These are phyloP conservation scores for Suhomyces yuchorum DNA, from an alignment of 1,139 yeast species.

Conservation along the genomic window DNA sequence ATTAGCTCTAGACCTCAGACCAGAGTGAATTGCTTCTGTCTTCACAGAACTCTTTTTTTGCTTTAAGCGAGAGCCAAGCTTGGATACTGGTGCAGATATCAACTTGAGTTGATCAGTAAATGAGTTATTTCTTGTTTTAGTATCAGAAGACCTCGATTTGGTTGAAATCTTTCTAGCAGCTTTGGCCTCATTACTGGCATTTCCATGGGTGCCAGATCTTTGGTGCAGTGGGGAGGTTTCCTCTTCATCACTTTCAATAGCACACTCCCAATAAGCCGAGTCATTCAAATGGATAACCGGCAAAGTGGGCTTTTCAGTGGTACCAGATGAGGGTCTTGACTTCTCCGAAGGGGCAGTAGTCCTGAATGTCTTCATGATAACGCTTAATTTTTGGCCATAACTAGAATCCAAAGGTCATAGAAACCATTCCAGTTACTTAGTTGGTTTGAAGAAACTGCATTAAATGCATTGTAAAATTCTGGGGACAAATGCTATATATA, in stretches of 20 bases:
- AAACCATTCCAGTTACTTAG: not conserved
- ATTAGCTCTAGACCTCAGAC: not conserved
- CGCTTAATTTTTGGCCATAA: not conserved
- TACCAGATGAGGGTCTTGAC: not conserved
- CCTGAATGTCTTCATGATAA: not conserved
- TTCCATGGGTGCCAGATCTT: no score
- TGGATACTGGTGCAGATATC: slow-evolving; percentile 11
- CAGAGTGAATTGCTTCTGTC: slow-evolving; percentile 45
- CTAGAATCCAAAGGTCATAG: not conserved
- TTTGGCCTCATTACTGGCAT: no score
- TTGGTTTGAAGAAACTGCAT: no score
- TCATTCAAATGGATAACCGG: not conserved
- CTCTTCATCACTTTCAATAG: slow-evolving; percentile 16
- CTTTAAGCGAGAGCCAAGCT: not conserved
- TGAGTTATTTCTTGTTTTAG: slow-evolving; percentile 31
- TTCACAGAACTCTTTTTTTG: slow-evolving; percentile 4
- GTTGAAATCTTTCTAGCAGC: no score
- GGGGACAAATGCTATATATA: no score
- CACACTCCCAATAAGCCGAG: slow-evolving; percentile 7
- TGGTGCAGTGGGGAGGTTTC: not conserved
- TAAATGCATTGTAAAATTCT: no score
- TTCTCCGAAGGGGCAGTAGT: not conserved
- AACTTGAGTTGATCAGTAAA: slow-evolving; percentile 23
- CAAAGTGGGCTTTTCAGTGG: not conserved
- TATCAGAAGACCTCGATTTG: not conserved